These are phyloP conservation scores for Circinella umbellata DNA, from an alignment of 371 early-diverging fungal genomes.

Conservation along the genomic window DNA sequence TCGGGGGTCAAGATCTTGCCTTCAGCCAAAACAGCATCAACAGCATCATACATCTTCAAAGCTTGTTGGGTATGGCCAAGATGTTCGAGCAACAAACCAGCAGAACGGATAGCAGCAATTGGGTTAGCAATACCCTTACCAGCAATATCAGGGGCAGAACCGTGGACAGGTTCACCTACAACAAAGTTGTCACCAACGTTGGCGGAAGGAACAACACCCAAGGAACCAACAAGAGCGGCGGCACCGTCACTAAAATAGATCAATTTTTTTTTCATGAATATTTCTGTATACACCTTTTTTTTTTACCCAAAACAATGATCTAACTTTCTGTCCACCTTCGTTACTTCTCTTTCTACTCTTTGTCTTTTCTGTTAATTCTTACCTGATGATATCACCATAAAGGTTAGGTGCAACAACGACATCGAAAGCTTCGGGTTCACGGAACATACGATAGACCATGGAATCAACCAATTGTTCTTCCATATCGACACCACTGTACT, in stretches of 20 bases:
- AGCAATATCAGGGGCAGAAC: slow-evolving; percentile 96
- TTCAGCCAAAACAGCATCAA: slow-evolving; percentile 77
- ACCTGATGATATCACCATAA: slow-evolving; percentile 93
- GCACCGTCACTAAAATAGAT: slow-evolving; percentile 77
- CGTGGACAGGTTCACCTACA: slow-evolving; percentile 95
- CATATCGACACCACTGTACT: slow-evolving; percentile 68
- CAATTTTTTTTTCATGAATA: too few relatives aligned
- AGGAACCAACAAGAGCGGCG: slow-evolving; percentile 92
- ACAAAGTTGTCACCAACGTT: slow-evolving; percentile 94
- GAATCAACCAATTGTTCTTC: slow-evolving; percentile 96
- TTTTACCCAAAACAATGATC: too few relatives aligned
- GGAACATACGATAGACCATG: slow-evolving; percentile 97
- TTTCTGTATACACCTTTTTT: too few relatives aligned
- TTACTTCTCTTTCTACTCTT: too few relatives aligned
- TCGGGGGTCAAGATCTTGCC: slow-evolving; percentile 83
- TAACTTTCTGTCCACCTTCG: too few relatives aligned
- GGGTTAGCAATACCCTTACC: slow-evolving; percentile 96
- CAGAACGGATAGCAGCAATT: slow-evolving; percentile 90
- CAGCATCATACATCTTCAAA: slow-evolving; percentile 81
- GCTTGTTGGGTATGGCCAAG: slow-evolving; percentile 79
- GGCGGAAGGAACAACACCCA: slow-evolving; percentile 94
- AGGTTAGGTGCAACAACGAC: slow-evolving; percentile 95
- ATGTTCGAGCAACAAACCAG: slow-evolving; percentile 88
- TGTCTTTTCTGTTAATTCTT: not conserved
- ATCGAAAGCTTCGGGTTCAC: slow-evolving; percentile 93